phyloP scores from a whole-genome alignment of 1,139 yeast species.

The Scheffersomyces parashehatae region DNA sequence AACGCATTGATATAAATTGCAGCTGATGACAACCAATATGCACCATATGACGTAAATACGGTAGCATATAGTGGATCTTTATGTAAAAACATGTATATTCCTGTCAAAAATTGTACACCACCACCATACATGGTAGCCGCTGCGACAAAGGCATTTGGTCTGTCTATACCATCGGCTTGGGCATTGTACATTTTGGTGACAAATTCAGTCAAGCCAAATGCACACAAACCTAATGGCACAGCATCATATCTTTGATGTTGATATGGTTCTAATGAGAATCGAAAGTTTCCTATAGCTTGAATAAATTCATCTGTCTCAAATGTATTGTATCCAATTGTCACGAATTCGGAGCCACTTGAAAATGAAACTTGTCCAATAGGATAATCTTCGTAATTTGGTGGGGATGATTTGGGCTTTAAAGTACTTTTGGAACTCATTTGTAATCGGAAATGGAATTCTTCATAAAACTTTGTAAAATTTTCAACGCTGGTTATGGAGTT shows the following conservation, averaged over 20 bases:
- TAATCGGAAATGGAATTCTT: too few relatives aligned
- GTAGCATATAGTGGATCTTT: conserved; percentile 41
- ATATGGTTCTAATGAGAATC: too few relatives aligned
- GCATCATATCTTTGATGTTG: conserved; percentile 35
- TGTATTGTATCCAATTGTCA: conserved; percentile 31
- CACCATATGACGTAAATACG: conserved; percentile 35
- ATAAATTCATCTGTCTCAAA: conserved; percentile 33
- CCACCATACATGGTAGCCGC: conserved; percentile 49
- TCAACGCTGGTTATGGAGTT: too few relatives aligned
- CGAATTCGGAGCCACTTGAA: conserved; percentile 24
- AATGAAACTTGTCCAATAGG: conserved; percentile 2
- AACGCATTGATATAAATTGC: conserved; percentile 29
- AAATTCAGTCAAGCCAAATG: conserved; percentile 83
- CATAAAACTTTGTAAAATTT: too few relatives aligned
- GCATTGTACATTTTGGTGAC: conserved; percentile 61
- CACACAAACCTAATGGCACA: conserved; percentile 82
- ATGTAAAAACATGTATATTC: conserved; percentile 50
- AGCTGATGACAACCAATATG: conserved; percentile 41
- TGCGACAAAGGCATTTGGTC: conserved; percentile 54
- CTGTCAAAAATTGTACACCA: conserved; percentile 47
- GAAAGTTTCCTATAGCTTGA: conserved; percentile 32
- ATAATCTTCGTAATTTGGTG: not conserved
- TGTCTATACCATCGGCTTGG: conserved; percentile 53
- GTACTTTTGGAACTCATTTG: too few relatives aligned
- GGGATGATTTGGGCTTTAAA: too few relatives aligned